These are phyloP conservation scores for Termitomyces sp. DNA, from an alignment of 1,284 basidiomycete species.

Conservation along the genomic window DNA sequence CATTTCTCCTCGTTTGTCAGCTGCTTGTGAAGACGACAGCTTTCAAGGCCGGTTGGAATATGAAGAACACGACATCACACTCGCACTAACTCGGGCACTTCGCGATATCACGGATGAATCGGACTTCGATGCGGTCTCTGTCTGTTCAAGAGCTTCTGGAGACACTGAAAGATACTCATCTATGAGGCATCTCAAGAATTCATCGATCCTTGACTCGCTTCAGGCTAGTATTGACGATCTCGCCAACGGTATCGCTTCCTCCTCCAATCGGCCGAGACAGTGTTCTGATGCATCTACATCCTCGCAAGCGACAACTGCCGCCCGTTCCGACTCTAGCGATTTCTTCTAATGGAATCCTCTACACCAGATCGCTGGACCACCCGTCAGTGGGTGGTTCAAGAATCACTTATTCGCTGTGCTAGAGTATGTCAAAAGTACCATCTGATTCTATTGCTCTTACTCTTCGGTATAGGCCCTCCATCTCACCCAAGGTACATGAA, in stretches of 20 bases:
- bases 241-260: neutral
- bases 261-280: conserved; percentile 13
- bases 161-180: conserved; percentile 1
- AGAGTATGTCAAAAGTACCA: conserved; percentile 37
- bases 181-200: conserved; percentile 1
- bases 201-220: conserved; percentile 8
- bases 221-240: conserved; percentile 9
- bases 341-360: conserved; percentile 43
- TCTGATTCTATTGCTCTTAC: conserved; percentile 15
- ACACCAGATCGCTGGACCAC: conserved; percentile 54
- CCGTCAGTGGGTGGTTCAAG: conserved; percentile 41
- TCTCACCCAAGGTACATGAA: conserved; percentile 52
- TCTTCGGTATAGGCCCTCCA: conserved; percentile 40
- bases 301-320: conserved; percentile 18
- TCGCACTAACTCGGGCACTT: conserved; percentile 24
- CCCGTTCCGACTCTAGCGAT: conserved; percentile 9
- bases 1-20: neutral
- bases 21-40: neutral
- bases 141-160: neutral
- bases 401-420: conserved; percentile 53
- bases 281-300: conserved; percentile 20
- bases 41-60: conserved; percentile 21
- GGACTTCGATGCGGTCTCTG: neutral
- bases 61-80: conserved; percentile 30
- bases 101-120: conserved; percentile 11